Base-by-base conservation (phyloP, 1,284 basidiomycete genomes). In the Rhodotorula glutinis region DNA sequence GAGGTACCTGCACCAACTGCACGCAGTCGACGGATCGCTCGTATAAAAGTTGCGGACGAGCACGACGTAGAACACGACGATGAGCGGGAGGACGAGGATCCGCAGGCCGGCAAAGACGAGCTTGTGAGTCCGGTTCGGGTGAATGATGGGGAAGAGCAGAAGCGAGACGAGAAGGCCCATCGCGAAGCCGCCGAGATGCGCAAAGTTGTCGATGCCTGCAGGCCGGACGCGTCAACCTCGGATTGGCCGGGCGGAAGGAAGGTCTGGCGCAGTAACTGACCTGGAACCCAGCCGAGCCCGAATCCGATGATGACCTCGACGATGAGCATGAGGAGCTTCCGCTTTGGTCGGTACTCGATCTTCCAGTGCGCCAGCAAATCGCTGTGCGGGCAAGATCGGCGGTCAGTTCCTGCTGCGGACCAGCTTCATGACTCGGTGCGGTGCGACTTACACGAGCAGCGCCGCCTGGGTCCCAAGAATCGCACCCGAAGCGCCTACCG, bases 301-400 rank as follows among this genome's bases (percentile, higher is more conserved):
- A 97, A 81, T 63, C 92, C 91, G 64, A 97, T 83, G 21, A 89
- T 72, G 25, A 96, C 83, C 76, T 98, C 93, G 56, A 95, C 82
- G 10, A 87, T 83, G 83, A 96, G 88, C 79, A 90, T 87, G 47
- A 88, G 81, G 10, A 94, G 82, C 85, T 87, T 91, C 69, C 86
- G 83, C 33, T 83, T 85, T 17, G 92, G 93, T 65, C 86, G 82
- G 74, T 88, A 86, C 58, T 92, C 87, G 76, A 92, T 89, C 74
- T 86, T 85, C 94, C 94, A 97, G 76, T 98, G 95, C 33, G 93
- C 87, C 57, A 91, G 83, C 41, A 98, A 80, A 77, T 98, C 95
- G 2, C 63, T 62, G 16, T 1, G 40, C 38, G 53, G 4, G 13
- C 23, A 25, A 13, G 17, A 21, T 1, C 19, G 23, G 19, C 17